Percentiles rank a stretch among this genome's conserved stretches.
phyloP scores from a whole-genome alignment of 768 basidiomycete species.

The Mycena filopes region DNA sequence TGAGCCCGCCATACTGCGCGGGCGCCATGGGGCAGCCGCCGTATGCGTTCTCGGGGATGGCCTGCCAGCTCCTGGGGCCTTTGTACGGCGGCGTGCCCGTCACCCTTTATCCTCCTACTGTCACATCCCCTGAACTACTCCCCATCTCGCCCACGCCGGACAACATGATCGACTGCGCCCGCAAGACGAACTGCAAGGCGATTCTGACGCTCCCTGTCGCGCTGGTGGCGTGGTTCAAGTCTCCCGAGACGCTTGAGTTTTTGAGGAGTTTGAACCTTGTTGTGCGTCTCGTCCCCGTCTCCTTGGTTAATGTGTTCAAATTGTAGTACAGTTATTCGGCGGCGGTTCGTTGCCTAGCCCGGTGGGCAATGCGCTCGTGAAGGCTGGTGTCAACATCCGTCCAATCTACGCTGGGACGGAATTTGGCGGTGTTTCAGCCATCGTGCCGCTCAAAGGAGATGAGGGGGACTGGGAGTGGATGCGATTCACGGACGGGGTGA shows the following conservation, averaged over 20 bases:
- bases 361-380: conserved; percentile 8
- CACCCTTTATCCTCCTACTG: conserved; percentile 42
- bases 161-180: conserved; percentile 35
- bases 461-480: conserved; percentile 36
- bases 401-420: conserved; percentile 11
- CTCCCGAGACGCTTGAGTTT: conserved; percentile 29
- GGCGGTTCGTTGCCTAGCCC: conserved; percentile 13
- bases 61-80: conserved; percentile 32
- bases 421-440: background rate
- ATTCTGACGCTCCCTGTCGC: conserved; percentile 37
- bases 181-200: conserved; percentile 26
- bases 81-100: conserved; percentile 27
- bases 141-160: conserved; percentile 18
- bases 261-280: conserved; percentile 34
- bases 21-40: conserved; percentile 33
- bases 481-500: conserved; percentile 29
- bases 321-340: background rate
- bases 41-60: conserved; percentile 36
- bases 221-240: conserved; percentile 38
- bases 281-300: conserved; percentile 25
- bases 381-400: conserved; percentile 9
- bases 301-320: background rate
- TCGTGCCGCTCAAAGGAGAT: conserved; percentile 24
- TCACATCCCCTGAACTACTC: conserved; percentile 30
- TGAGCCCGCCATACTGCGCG: conserved; percentile 11